Base-by-base conservation (phyloP, 805 yeast genomes). In the Aciculoconidium aculeatum region DNA sequence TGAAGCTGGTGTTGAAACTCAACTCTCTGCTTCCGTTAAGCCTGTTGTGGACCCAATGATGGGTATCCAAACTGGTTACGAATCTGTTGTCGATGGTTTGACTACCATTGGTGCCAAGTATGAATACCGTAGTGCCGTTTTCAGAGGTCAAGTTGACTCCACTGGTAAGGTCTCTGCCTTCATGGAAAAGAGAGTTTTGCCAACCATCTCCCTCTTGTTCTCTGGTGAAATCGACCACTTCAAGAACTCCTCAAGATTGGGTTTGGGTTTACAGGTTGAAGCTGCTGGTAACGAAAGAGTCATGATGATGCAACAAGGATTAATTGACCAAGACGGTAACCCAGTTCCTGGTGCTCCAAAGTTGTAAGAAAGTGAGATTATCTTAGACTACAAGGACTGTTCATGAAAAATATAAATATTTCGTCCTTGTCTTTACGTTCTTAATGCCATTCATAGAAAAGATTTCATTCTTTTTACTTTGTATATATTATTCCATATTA, bases 51-150 rank as follows among this genome's bases (percentile, higher is more conserved):
- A 80, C 56, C 76, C 80, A 27, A 68, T 83, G 59, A 70, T 79
- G 70, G 85, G 86, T 48, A 71, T 77, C 31, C 82, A 90, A 52
- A 76, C 83, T 41, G 88, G 90, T 37, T 75, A 78, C 47, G 86
- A 84, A 55, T 84, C 94, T 18, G 77, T 80, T 24, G 70, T 88
- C 36, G 96, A 90, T 54, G 97, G 95, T 53, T 72, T 75, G 49
- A 88, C 98, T 47, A 83, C 96, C 37, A 56, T 90, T 34, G 98
- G 96, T 64, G 95, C 95, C 49, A 92, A 90, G 67, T 90, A 90
- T 64, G 97, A 92, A 68, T 92, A 86, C 74, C 86, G 96, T 68
- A 94, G 86, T 64, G 80, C 94, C 35, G 80, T 86, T 31, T 87
- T 87, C 76, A 79, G 98, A 65, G 96, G 96, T 53, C 94, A 88